These are phyloP conservation scores for Ophiorrhiza pumila DNA, from an alignment of 257 asterid species.

Conservation along the genomic window DNA sequence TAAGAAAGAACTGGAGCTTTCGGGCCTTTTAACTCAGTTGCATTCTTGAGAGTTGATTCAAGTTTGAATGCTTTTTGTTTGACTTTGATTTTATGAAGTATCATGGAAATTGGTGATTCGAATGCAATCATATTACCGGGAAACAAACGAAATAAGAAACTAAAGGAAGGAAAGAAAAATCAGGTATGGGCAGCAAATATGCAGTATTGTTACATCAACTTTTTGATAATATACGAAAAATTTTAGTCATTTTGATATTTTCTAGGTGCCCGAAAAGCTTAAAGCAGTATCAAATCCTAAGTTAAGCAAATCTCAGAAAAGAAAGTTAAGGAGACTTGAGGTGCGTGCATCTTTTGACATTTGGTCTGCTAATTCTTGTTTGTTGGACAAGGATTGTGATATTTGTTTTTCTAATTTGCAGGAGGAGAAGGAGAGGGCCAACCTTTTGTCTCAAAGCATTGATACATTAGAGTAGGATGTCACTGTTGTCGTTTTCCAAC, in stretches of 20 bases:
- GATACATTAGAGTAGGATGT: conserved; percentile 64
- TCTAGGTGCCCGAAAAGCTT: conserved; percentile 34
- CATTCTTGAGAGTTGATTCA: not conserved
- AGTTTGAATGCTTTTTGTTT: not conserved
- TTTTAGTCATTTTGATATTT: conserved; percentile 4
- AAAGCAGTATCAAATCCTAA: conserved; percentile 32
- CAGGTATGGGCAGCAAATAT: conserved; percentile 31
- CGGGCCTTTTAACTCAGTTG: not conserved
- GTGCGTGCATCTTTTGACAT: conserved; percentile 30
- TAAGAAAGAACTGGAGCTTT: not conserved
- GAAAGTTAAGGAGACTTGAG: conserved; percentile 79
- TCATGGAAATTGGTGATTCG: conserved; percentile 34
- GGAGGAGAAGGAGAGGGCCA: conserved; percentile 86
- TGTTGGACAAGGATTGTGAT: not conserved
- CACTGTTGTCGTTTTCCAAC: conserved; percentile 3
- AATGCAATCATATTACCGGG: conserved; percentile 45
- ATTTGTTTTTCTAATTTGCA: conserved; percentile 24
- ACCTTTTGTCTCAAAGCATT: conserved; percentile 60
- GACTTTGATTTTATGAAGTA: not conserved
- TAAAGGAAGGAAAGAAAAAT: conserved; percentile 37
- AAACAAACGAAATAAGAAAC: conserved; percentile 45
- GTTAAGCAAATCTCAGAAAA: conserved; percentile 70
- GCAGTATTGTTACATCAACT: not conserved
- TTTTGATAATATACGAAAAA: not conserved
- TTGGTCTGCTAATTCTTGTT: not conserved